These are phyloP conservation scores for Aurantiochytrium sp. DNA, from an alignment of 108 stramenopile species.

Conservation along the genomic window DNA sequence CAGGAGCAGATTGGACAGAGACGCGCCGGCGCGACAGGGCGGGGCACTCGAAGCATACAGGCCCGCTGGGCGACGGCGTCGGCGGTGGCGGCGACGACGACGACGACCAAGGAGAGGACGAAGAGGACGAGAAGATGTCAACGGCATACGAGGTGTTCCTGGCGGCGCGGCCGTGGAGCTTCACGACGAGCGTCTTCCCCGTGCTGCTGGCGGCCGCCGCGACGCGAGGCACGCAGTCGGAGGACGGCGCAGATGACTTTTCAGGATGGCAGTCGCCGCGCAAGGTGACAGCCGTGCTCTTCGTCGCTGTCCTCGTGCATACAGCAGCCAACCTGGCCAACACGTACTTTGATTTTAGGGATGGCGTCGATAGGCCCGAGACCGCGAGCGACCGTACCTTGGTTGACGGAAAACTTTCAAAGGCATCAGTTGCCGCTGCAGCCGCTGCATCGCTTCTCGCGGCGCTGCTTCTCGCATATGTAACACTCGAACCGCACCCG, in stretches of 20 bases:
- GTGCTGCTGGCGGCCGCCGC: conserved; percentile 35
- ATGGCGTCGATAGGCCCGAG: conserved; percentile 34
- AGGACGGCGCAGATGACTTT: not conserved
- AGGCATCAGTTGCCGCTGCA: not conserved
- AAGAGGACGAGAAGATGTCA: no score
- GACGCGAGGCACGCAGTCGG: not conserved
- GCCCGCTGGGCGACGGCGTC: no score
- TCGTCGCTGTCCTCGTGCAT: conserved; percentile 33
- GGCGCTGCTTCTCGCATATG: not conserved
- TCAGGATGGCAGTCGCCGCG: not conserved
- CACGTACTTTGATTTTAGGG: conserved; percentile 32
- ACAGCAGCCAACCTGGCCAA: conserved; percentile 39
- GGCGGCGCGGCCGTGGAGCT: conserved; percentile 40
- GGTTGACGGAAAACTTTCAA: not conserved
- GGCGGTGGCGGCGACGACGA: no score
- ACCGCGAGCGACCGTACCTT: conserved; percentile 18
- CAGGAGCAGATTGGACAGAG: no score
- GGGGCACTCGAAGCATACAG: no score
- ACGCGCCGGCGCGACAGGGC: no score
- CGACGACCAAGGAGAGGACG: no score
- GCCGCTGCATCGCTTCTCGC: not conserved
- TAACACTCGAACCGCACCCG: not conserved
- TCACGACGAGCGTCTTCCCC: conserved; percentile 35
- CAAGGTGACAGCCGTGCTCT: not conserved
- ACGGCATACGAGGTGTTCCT: not conserved